Base-by-base conservation (phyloP, 768 basidiomycete genomes). In the Lentinus tigrinus region DNA sequence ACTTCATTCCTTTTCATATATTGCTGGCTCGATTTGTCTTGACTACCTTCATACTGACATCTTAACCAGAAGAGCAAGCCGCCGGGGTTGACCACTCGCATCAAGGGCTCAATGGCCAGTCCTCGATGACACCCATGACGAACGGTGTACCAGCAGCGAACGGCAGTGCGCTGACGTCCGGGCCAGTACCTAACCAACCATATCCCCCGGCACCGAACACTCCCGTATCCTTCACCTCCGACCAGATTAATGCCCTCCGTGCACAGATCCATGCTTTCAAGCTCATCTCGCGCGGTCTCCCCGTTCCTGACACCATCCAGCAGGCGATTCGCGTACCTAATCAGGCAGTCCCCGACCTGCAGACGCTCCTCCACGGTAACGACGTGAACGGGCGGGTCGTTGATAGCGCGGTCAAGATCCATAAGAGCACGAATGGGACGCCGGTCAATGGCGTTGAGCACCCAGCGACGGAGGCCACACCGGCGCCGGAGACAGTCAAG, bases 241-340 rank as follows among this genome's bases (percentile, higher is more conserved):
- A 89, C 58, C 93, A 93, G 66, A 85, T 93, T 47, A 78, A 76
- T 56, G 82, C 87, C 10, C 80, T 94, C n/a, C 82, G 89, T 14
- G 85, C 88, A 0, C 92, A 94, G 64, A 93, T 94, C 16, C 81
- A 87, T 48, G 91, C 92, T 3, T 93, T 87, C 76, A 91, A 88
- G 67, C 79, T 85, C 61, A 77, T 94, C 63, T 76, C 77, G 16
- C 81, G 86, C 23, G 84, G 86, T 21, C 69, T 84, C 8, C 83
- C 89, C 16, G 78, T 91, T 40, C 87, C 91, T 14, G 85, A 90
- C 13, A 69, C 80, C 59, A 65, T 94, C 27, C 89, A 88, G 59
- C 84, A 87, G 54, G 85, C 87, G 13, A 84, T 92, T 44, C 84
- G 82, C 19, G 79, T 85, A 11, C 82, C 84, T 48, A 87, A 84